Percentiles rank a stretch among this genome's conserved stretches.
phyloP scores from a whole-genome alignment of 2,329 filamentous ascomycete genomes.

The Eurotiales sp. region DNA sequence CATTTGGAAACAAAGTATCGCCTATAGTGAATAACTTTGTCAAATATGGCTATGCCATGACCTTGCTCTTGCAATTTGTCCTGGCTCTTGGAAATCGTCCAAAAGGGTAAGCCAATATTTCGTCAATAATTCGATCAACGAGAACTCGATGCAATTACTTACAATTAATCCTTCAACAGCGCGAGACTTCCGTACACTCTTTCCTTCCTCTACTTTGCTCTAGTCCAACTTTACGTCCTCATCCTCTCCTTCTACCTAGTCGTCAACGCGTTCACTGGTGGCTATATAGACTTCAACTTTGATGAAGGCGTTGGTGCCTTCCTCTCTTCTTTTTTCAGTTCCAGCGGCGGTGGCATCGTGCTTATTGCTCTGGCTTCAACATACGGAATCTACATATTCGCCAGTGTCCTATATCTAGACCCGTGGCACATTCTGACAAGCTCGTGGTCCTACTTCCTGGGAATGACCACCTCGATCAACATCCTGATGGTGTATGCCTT shows the following conservation, averaged over 20 bases:
- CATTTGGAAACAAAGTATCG: slow-evolving; percentile 82
- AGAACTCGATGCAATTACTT: background rate
- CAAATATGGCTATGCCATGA: slow-evolving; percentile 87
- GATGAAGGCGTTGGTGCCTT: slow-evolving; percentile 63
- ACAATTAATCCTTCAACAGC: slow-evolving; percentile 26
- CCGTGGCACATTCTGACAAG: slow-evolving; percentile 99
- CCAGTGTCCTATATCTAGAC: slow-evolving; percentile 87
- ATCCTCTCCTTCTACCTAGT: slow-evolving; percentile 86
- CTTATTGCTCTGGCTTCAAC: background rate
- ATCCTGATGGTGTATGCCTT: slow-evolving; percentile 99
- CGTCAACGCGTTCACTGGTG: slow-evolving; percentile 68
- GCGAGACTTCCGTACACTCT: slow-evolving; percentile 88
- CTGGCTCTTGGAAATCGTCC: slow-evolving; percentile 93
- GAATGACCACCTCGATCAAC: slow-evolving; percentile 98
- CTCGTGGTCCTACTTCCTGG: slow-evolving; percentile 87
- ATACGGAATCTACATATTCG: background rate
- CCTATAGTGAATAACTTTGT: slow-evolving; percentile 88
- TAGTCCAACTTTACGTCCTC: slow-evolving; percentile 88
- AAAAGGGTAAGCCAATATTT: slow-evolving; percentile 57
- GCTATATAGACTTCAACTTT: slow-evolving; percentile 60
- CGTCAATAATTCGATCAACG: background rate
- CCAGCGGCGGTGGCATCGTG: slow-evolving; percentile 46
- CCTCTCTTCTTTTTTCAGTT: slow-evolving; percentile 76
- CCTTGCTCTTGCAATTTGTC: slow-evolving; percentile 92
- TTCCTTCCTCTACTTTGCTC: slow-evolving; percentile 80